Conservation (phyloP, 1,284 basidiomycete species). For the Ganoderma meredithae region DNA sequence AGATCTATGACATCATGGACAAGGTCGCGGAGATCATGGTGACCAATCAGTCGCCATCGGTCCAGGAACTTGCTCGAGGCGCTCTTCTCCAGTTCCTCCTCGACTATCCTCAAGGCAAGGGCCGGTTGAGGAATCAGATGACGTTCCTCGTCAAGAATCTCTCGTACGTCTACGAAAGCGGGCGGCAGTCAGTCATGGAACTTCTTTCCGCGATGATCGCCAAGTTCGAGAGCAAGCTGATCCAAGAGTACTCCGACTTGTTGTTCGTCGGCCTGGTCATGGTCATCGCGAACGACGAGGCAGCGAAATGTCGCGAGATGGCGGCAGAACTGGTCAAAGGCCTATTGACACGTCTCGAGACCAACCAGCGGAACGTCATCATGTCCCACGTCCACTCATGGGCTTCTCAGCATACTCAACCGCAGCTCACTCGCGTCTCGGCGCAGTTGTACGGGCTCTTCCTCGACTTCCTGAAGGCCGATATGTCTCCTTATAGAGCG, state of each 20-base stretch:
- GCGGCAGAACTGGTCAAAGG: constrained; percentile 84
- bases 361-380: constrained; percentile 64
- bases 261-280: constrained; percentile 94
- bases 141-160: constrained; percentile 95
- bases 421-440: constrained; percentile 74
- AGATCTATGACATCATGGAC: constrained; percentile 98
- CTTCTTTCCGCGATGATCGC: constrained; percentile 82
- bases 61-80: constrained; percentile 91
- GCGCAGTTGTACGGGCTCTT: constrained; percentile 86
- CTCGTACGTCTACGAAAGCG: constrained; percentile 91
- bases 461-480: constrained; percentile 67
- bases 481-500: constrained; percentile 56
- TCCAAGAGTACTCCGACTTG: constrained; percentile 88
- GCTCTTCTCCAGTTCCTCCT: constrained; percentile 94
- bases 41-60: constrained; percentile 89
- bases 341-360: constrained; percentile 75
- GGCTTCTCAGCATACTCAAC: constrained; percentile 72
- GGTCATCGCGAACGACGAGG: constrained; percentile 94
- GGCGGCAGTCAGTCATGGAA: constrained; percentile 93
- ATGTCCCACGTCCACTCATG: constrained; percentile 83
- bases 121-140: constrained; percentile 88
- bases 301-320: constrained; percentile 88
- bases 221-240: constrained; percentile 85
- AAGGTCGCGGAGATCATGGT: constrained; percentile 95
- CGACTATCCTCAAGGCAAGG: constrained; percentile 97